These are phyloP conservation scores for Clonostachys rosea DNA, from an alignment of 2,329 filamentous ascomycete genomes.

Conservation along the genomic window DNA sequence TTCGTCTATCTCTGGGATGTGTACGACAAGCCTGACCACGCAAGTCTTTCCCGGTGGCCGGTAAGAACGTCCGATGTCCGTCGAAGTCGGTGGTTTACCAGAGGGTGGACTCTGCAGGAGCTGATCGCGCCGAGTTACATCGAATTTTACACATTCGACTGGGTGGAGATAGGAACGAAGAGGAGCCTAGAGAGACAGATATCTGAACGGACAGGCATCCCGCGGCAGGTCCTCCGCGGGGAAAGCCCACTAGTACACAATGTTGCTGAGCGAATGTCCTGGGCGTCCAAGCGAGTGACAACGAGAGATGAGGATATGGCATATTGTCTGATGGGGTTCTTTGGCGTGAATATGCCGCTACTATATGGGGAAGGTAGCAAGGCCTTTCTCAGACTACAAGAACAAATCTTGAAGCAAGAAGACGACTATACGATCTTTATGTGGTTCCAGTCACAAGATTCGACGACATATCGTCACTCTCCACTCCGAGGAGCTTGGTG, in stretches of 20 bases:
- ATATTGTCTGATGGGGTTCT: conserved; percentile 19
- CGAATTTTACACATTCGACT: conserved; percentile 19
- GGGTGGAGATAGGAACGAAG: conserved; percentile 17
- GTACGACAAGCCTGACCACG: background rate
- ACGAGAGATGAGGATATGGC: conserved; percentile 17
- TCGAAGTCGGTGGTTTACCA: conserved; percentile 12
- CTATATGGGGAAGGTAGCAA: conserved; percentile 17
- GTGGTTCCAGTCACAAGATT: conserved; percentile 5
- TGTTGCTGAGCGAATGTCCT: conserved; percentile 14
- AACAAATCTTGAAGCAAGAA: conserved; percentile 12
- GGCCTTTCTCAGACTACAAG: conserved; percentile 13
- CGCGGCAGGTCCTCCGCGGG: background rate
- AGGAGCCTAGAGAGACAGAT: conserved; percentile 1
- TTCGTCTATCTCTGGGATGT: conserved; percentile 15
- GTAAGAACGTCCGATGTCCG: background rate
- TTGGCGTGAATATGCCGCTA: conserved; percentile 19
- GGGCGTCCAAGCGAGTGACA: conserved; percentile 15
- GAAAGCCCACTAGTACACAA: conserved; percentile 4
- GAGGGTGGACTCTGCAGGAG: conserved; percentile 17
- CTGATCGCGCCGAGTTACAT: conserved; percentile 10
- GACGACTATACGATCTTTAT: conserved; percentile 13
- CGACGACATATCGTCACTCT: too few relatives aligned
- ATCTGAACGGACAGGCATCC: conserved; percentile 18
- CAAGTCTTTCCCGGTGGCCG: conserved; percentile 1
- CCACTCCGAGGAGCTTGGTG: too few relatives aligned